Evolutionary conservation across 2,329 filamentous ascomycete species (phyloP), one percentile per base, ranked within the genome.

Genomic region (Madurella fahalii): DNA sequence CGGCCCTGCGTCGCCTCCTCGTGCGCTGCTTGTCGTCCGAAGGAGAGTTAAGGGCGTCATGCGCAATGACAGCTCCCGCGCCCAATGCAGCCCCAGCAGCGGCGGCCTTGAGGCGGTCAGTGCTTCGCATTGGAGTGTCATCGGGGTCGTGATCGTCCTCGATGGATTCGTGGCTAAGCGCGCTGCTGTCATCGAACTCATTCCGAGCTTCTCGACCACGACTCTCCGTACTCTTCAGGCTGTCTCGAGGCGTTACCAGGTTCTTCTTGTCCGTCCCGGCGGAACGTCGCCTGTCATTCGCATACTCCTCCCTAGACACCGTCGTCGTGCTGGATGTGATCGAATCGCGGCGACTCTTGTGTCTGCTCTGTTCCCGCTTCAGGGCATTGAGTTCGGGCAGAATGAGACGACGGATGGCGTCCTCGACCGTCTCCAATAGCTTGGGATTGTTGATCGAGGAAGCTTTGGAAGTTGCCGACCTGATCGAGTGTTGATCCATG

Each of bases 391-490:
- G 78, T 70, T 99, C 93, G 0, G 94, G 94, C 2, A 99, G 74
- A 50, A 96, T 95, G 47, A 96, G 78, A 47, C 91, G 83, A 59
- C 90, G 86, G 65, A 96, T 95, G 13, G 91, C 91, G 72, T 96
- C 91, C 72, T 96, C 92, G 2, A 96, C 92, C 0, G 91, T 94
- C 65, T 94, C 89, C 2, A 96, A 79, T 2, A 96, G 75, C 67
- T 90, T 94, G 0, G 92, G 92, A 65, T 96, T 96, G 72, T 95
- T 95, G 68, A 95, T 89, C 0, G 89, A 93, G 2, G 90, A 89
- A 20, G 74, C 71, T 18, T 74, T 75, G 30, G 81, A 83, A 20
- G 71, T 71, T 8, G 71, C 73, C 0, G 77, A 80, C 52, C 74
- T 76, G 56, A 75, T 69, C 34, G 80, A 81, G 65, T 80, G 75